Conservation (phyloP, 495 filamentous ascomycete genomes). For the Letharia lupina region DNA sequence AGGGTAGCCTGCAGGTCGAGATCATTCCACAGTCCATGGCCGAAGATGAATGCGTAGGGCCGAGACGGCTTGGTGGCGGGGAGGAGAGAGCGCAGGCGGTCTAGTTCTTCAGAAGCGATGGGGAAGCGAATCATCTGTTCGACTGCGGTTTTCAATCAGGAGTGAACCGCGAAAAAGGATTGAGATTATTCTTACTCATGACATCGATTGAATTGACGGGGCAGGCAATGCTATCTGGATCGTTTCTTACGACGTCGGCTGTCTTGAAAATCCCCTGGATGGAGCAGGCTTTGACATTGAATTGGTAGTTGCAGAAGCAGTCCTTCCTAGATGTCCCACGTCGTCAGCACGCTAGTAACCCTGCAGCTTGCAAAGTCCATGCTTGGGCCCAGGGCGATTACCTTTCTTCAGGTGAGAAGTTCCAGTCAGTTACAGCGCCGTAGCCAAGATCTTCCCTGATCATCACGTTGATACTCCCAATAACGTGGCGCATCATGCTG, state of each 20-base stretch:
- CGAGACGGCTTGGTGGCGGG: slow-evolving; percentile 32
- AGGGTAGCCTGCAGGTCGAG: slow-evolving; percentile 39
- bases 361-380: neutral
- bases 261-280: slow-evolving; percentile 47
- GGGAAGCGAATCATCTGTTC: slow-evolving; percentile 44
- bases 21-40: slow-evolving; percentile 46
- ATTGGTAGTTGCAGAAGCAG: slow-evolving; percentile 48
- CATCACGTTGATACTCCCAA: slow-evolving; percentile 44
- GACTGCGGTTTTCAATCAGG: slow-evolving; percentile 28
- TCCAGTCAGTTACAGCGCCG: slow-evolving; percentile 48
- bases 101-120: slow-evolving; percentile 37
- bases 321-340: slow-evolving; percentile 27
- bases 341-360: slow-evolving; percentile 14
- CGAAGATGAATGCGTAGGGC: slow-evolving; percentile 41
- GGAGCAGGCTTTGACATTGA: slow-evolving; percentile 45
- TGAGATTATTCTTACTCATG: slow-evolving; percentile 31
- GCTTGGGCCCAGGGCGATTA: slow-evolving; percentile 19
- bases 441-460: slow-evolving; percentile 44
- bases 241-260: slow-evolving; percentile 39
- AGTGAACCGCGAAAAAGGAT: neutral
- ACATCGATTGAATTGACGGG: slow-evolving; percentile 33
- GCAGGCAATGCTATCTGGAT: slow-evolving; percentile 39
- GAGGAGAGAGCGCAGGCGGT: slow-evolving; percentile 34
- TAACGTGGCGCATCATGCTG: slow-evolving; percentile 47
- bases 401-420: slow-evolving; percentile 43